Evolutionary conservation across 2,329 filamentous ascomycete species (phyloP), one percentile per base, ranked within the genome.

Genomic region (Colletotrichum sp.): DNA sequence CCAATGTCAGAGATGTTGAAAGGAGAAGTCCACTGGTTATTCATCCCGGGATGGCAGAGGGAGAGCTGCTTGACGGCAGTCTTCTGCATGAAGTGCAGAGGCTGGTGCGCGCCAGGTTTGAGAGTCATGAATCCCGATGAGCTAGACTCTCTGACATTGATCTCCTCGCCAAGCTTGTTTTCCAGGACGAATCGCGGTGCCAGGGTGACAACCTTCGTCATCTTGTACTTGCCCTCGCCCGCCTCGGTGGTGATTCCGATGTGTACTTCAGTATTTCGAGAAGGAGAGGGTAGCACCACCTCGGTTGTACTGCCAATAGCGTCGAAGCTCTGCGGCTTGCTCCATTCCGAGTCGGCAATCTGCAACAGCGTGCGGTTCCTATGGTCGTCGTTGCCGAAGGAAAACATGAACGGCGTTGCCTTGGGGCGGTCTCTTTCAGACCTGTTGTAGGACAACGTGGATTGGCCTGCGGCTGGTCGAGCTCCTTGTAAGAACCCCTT

Each of bases 1-100:
- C 97, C 97, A 59, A 99, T 90, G 81, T 99, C 97, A 0, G 96
- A 96, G 81, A 99, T 98, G 82, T 98, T 98, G 88, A 99, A 98
- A 0, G 97, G 96, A 14, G 97, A 97, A 0, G 96, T 98, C 97
- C 97, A 99, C 79, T 97, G 95, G 82, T 98, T 98, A 85, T 98
- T 98, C 61, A 98, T 92, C 1, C 96, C 97, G 1, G 96, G 95
- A 83, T 98, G 98, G 84, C 96, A 98, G 9, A 99, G 88, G 77
- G 95, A 98, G 7, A 99, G 87, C 83, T 99, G 97, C 82, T 99
- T 98, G 59, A 94, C 92, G 1, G 92, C 90, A 14, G 92, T 93
- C 83, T 95, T 95, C 79, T 96, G 95, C 81, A 99, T 89, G 87
- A 98, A 99, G 81, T 98, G 94, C 52, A 99, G 88, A 13, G 98